phyloP scores from a whole-genome alignment of 345 rosid species.

The Viola odorata region DNA sequence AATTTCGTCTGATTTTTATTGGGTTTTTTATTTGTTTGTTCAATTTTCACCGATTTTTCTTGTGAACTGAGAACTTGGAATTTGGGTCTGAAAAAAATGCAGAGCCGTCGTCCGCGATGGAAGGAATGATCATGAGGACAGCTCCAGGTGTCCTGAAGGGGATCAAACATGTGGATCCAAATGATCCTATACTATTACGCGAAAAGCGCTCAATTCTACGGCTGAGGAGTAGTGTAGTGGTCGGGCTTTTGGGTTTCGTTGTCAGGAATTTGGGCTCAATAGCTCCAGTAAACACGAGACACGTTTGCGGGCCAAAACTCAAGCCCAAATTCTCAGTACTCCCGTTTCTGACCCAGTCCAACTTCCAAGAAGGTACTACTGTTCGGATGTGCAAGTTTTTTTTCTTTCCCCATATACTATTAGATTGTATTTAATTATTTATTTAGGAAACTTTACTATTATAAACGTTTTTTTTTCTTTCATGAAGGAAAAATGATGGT shows the following conservation, averaged over 20 bases:
- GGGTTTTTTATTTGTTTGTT: too few relatives aligned
- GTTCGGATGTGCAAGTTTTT: background rate
- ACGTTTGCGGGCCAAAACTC: slow-evolving; percentile 6
- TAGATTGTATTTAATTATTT: background rate
- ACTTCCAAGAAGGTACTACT: slow-evolving; percentile 39
- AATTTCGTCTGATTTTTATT: too few relatives aligned
- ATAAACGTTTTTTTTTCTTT: background rate
- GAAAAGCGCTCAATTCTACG: slow-evolving; percentile 21
- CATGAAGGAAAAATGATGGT: too few relatives aligned
- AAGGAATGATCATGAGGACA: slow-evolving; percentile 33
- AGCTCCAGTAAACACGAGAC: slow-evolving; percentile 5
- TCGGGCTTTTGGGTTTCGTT: slow-evolving; percentile 8
- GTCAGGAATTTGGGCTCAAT: slow-evolving; percentile 18
- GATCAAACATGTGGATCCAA: slow-evolving; percentile 17
- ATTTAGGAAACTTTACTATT: background rate
- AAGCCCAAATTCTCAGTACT: slow-evolving; percentile 32
- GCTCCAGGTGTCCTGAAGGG: slow-evolving; percentile 8
- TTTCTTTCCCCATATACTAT: background rate
- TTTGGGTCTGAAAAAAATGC: too few relatives aligned
- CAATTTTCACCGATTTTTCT: too few relatives aligned
- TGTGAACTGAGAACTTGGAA: too few relatives aligned
- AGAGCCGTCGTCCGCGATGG: slow-evolving; percentile 24
- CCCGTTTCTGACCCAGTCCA: slow-evolving; percentile 44
- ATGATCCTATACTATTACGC: slow-evolving; percentile 8
- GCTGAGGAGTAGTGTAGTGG: slow-evolving; percentile 11